These are phyloP conservation scores for Metschnikowia continentalis DNA, from an alignment of 805 yeast genomes.

Conservation along the genomic window DNA sequence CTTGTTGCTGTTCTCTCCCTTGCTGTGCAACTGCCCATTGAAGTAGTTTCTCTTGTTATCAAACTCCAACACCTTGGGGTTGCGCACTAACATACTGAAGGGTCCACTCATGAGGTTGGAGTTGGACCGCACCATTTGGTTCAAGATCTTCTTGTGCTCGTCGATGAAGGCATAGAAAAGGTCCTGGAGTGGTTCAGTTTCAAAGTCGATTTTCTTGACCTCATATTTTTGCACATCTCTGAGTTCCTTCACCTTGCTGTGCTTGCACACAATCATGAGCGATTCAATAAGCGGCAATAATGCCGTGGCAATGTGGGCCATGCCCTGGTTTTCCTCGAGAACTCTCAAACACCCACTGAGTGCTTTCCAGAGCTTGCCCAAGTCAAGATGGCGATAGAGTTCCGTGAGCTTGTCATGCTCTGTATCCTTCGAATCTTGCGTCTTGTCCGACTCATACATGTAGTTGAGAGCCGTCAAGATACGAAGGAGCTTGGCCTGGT, in stretches of 20 bases:
- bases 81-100: slow-evolving; percentile 80
- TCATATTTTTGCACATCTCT: slow-evolving; percentile 59
- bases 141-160: slow-evolving; percentile 79
- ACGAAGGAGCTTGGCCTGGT: slow-evolving; percentile 83
- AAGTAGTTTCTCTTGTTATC: slow-evolving; percentile 90
- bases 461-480: slow-evolving; percentile 85
- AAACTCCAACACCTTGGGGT: slow-evolving; percentile 86
- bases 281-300: slow-evolving; percentile 85
- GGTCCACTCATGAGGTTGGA: slow-evolving; percentile 96
- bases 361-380: slow-evolving; percentile 83
- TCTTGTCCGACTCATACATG: slow-evolving; percentile 48
- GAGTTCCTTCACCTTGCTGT: slow-evolving; percentile 58
- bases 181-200: slow-evolving; percentile 70
- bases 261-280: slow-evolving; percentile 94
- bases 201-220: slow-evolving; percentile 59
- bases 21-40: slow-evolving; percentile 63
- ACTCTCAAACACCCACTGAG: slow-evolving; percentile 66
- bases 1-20: slow-evolving; percentile 41
- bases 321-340: slow-evolving; percentile 53
- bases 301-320: slow-evolving; percentile 62
- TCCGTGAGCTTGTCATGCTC: slow-evolving; percentile 49
- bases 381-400: slow-evolving; percentile 61
- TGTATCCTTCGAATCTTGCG: slow-evolving; percentile 14
- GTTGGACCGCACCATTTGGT: slow-evolving; percentile 85
- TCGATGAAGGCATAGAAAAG: slow-evolving; percentile 84